Evolutionary conservation across 371 early-diverging fungal species (phyloP).

Genomic region (Saksenaea oblongispora): DNA sequence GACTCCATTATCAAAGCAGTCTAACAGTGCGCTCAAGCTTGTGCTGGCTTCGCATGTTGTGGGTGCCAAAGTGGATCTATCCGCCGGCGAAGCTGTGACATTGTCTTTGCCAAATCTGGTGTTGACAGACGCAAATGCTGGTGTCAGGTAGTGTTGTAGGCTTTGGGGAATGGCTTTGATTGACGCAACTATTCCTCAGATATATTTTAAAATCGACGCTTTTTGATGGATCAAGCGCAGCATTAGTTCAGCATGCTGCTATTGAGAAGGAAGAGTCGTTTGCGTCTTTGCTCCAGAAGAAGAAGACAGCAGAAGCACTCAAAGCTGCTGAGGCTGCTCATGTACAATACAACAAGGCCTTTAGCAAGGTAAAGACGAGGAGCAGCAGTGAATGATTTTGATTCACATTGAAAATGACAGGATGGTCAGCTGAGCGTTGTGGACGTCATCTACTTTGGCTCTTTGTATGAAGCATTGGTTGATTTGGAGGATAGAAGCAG

Average conservation of each 20-base stretch:
- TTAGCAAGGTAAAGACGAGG: slow-evolving; percentile 27
- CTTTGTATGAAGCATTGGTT: slow-evolving; percentile 35
- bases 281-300: slow-evolving; percentile 34
- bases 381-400: slow-evolving; percentile 3
- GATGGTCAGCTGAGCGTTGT: slow-evolving; percentile 25
- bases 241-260: slow-evolving; percentile 26
- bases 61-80: slow-evolving; percentile 27
- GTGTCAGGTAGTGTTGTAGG: slow-evolving; percentile 30
- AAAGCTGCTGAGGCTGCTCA: slow-evolving; percentile 25
- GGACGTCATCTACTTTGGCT: slow-evolving; percentile 40
- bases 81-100: slow-evolving; percentile 30
- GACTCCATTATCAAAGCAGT: slow-evolving; percentile 35
- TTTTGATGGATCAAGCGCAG: slow-evolving; percentile 25
- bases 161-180: background rate
- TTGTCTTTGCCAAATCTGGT: slow-evolving; percentile 19
- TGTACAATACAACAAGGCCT: slow-evolving; percentile 20
- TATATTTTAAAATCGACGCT: slow-evolving; percentile 30
- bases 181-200: slow-evolving; percentile 10
- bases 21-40: slow-evolving; percentile 38
- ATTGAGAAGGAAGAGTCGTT: slow-evolving; percentile 44
- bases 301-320: slow-evolving; percentile 37
- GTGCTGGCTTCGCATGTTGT: slow-evolving; percentile 35
- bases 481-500: slow-evolving; percentile 20
- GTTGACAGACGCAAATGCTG: slow-evolving; percentile 44
- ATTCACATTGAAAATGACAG: slow-evolving; percentile 10